These are phyloP conservation scores for Ilyonectria sp. DNA, from an alignment of 2,329 filamentous ascomycete species.

Conservation along the genomic window DNA sequence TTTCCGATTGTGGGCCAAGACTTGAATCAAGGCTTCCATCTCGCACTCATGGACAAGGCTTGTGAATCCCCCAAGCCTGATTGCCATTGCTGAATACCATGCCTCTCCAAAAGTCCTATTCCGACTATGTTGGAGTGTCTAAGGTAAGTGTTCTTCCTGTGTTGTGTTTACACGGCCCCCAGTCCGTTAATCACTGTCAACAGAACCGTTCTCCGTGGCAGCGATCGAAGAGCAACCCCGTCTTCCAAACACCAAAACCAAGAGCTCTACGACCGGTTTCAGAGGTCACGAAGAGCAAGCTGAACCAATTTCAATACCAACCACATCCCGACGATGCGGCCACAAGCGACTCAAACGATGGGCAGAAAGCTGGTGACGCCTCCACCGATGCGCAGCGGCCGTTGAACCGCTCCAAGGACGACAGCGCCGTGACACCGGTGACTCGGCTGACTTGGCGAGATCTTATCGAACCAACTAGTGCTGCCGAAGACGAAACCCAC, in stretches of 20 bases:
- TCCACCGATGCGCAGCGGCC: slow-evolving; percentile 10
- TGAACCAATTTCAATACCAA: slow-evolving; percentile 69
- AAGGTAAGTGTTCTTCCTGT: slow-evolving; percentile 48
- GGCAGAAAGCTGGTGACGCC: slow-evolving; percentile 12
- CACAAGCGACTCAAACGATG: slow-evolving; percentile 36
- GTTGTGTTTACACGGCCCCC: slow-evolving; percentile 10
- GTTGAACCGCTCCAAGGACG: slow-evolving; percentile 41
- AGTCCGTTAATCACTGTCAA: slow-evolving; percentile 25
- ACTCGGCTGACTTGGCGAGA: slow-evolving; percentile 72
- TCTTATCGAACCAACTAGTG: slow-evolving; percentile 63
- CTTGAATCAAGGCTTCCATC: slow-evolving; percentile 27
- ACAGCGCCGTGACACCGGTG: slow-evolving; percentile 60
- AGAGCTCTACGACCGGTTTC: slow-evolving; percentile 66
- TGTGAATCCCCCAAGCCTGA: slow-evolving; percentile 37
- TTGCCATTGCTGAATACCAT: slow-evolving; percentile 45
- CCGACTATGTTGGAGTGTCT: slow-evolving; percentile 52
- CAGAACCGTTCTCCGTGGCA: slow-evolving; percentile 65
- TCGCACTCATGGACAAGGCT: slow-evolving; percentile 33
- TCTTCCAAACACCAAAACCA: slow-evolving; percentile 53
- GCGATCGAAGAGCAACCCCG: slow-evolving; percentile 67
- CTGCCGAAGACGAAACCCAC: slow-evolving; percentile 61
- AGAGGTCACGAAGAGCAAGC: slow-evolving; percentile 72
- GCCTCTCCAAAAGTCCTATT: slow-evolving; percentile 61
- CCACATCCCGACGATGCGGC: slow-evolving; percentile 37
- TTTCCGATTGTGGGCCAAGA: slow-evolving; percentile 30